Conservation (phyloP, 805 yeast genomes). For the Brettanomyces bruxellensis region DNA sequence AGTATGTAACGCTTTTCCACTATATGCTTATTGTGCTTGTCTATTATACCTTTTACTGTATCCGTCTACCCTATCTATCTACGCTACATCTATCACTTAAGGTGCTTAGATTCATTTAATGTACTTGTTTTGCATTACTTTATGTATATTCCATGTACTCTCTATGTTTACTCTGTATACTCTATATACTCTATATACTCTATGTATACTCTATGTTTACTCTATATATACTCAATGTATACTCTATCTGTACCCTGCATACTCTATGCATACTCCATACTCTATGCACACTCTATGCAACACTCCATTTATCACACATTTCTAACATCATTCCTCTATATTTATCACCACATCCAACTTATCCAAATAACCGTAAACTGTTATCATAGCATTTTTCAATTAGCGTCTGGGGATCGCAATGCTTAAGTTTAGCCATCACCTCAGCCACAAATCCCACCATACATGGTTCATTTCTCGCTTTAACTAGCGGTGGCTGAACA, state of each 20-base stretch:
- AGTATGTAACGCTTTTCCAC: too few species aligned
- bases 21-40: too few species aligned
- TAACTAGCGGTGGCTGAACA: slow-evolving; percentile 43
- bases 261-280: neutral
- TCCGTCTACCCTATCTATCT: too few species aligned
- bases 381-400: slow-evolving; percentile 44
- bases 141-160: too few species aligned
- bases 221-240: neutral
- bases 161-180: too few species aligned
- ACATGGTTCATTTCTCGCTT: slow-evolving; percentile 90
- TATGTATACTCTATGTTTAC: neutral
- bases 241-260: neutral
- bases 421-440: slow-evolving; percentile 45
- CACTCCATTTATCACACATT: too few species aligned
- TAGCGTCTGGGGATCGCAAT: slow-evolving; percentile 32
- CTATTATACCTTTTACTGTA: too few species aligned
- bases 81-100: too few species aligned
- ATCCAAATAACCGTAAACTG: slow-evolving; percentile 36
- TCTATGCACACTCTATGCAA: neutral
- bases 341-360: neutral
- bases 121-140: too few species aligned
- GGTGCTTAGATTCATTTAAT: too few species aligned
- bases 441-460: slow-evolving; percentile 73
- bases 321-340: too few species aligned
- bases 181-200: too few species aligned